phyloP scores from a whole-genome alignment of 352 stramenopile species.

The Pythium coloratum region DNA sequence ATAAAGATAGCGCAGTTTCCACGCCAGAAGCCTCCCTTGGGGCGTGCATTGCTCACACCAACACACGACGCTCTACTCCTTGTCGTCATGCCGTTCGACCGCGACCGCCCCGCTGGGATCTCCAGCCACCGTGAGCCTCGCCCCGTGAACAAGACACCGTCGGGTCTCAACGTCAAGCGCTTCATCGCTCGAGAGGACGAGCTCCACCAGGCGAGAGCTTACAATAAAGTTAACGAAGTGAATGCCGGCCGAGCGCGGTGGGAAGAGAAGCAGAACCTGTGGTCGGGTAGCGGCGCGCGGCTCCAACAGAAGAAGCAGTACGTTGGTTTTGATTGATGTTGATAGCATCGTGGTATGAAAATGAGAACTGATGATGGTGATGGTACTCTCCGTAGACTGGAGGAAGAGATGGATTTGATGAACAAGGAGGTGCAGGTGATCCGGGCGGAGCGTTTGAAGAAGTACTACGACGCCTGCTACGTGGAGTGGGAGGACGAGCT shows the following conservation, averaged over 20 bases:
- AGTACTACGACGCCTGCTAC: conserved; percentile 80
- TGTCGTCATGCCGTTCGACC: conserved; percentile 47
- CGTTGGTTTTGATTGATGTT: conserved; percentile 6
- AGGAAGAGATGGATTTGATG: conserved; percentile 73
- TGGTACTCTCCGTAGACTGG: conserved; percentile 33
- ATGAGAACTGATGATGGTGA: not conserved
- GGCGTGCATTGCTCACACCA: not conserved
- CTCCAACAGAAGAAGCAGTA: conserved; percentile 60
- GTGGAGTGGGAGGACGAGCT: conserved; percentile 77
- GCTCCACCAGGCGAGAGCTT: conserved; percentile 58
- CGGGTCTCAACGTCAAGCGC: conserved; percentile 62
- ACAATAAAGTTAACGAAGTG: conserved; percentile 49
- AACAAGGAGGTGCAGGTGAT: conserved; percentile 74
- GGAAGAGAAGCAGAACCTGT: conserved; percentile 77
- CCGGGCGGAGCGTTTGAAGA: conserved; percentile 59
- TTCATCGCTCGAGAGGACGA: conserved; percentile 81
- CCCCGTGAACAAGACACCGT: conserved; percentile 41
- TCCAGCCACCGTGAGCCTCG: conserved; percentile 31
- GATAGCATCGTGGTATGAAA: not conserved
- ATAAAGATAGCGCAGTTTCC: conserved; percentile 1
- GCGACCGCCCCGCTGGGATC: conserved; percentile 51
- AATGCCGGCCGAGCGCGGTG: conserved; percentile 58
- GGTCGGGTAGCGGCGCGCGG: conserved; percentile 48
- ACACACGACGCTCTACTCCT: not conserved
- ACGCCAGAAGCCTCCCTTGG: not conserved